A percentile compares a stretch with the other conserved stretches of the same genome.
Conservation (phyloP, 345 rosid genomes). For the Salix udensis region DNA sequence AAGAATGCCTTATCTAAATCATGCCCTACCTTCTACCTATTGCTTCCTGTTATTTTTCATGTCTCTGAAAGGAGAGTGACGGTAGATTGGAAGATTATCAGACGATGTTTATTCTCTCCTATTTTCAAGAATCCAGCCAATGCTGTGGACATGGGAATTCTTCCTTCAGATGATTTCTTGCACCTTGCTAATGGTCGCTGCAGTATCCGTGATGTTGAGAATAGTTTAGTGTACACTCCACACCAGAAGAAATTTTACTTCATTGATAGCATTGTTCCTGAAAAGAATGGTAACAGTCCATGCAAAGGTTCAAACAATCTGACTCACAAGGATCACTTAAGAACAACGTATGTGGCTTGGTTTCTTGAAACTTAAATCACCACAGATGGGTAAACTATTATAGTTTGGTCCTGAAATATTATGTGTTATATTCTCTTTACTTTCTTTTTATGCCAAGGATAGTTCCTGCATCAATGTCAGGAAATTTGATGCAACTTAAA, state of each 20-base stretch:
- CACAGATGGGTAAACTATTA: conserved; percentile 5
- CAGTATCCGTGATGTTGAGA: conserved; percentile 49
- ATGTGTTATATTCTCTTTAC: neutral
- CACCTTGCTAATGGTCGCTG: conserved; percentile 62
- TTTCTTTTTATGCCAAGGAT: neutral
- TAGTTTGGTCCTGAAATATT: conserved; percentile 14
- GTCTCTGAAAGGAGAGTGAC: conserved; percentile 27
- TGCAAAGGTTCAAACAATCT: conserved; percentile 30
- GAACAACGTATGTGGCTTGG: conserved; percentile 45
- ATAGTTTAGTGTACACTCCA: conserved; percentile 65
- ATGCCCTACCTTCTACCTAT: conserved; percentile 57
- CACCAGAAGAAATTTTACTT: conserved; percentile 61
- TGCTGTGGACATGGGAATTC: conserved; percentile 22
- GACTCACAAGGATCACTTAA: conserved; percentile 49
- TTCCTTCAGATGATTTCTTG: conserved; percentile 30
- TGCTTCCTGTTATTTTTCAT: conserved; percentile 60
- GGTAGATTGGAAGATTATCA: conserved; percentile 63
- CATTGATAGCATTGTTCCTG: conserved; percentile 38
- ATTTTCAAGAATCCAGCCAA: conserved; percentile 45
- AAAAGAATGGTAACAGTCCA: conserved; percentile 49
- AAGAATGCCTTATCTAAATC: conserved; percentile 32
- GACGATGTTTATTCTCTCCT: conserved; percentile 77
- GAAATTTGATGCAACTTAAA: no score
- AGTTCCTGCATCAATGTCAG: neutral
- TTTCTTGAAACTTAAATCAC: conserved; percentile 3